Conservation (phyloP, 176 grass and related monocot genomes). For the Canna indica region DNA sequence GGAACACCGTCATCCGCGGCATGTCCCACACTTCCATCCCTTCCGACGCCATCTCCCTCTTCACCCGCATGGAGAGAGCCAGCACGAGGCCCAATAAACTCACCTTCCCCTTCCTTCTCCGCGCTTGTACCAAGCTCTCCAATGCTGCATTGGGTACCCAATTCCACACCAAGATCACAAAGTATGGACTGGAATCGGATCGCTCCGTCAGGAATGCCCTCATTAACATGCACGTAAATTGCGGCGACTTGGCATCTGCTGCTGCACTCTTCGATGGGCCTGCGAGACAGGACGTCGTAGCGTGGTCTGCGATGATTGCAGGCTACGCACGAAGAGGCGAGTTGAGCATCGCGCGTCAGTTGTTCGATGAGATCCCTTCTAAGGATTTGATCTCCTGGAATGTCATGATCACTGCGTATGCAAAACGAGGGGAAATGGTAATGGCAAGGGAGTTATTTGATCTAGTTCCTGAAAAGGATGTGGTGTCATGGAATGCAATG, state of each 20-base stretch:
- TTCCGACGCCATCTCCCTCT: conserved; percentile 44
- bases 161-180: conserved; percentile 45
- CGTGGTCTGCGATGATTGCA: conserved; percentile 61
- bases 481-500: no score
- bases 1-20: conserved; percentile 75
- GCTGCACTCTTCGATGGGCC: conserved; percentile 35
- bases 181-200: conserved; percentile 44
- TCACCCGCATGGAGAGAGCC: conserved; percentile 31
- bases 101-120: conserved; percentile 84
- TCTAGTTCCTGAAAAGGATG: no score
- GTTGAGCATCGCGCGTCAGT: no score
- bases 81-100: conserved; percentile 46
- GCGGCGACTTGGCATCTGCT: conserved; percentile 44
- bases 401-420: no score
- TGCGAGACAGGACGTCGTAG: conserved; percentile 50
- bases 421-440: no score
- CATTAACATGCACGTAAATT: conserved; percentile 70
- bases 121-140: conserved; percentile 67
- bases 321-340: conserved; percentile 57
- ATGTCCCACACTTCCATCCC: conserved; percentile 41
- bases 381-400: no score
- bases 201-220: conserved; percentile 66
- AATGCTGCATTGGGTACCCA: conserved; percentile 49
- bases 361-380: no score
- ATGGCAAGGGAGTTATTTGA: no score